Evolutionary conservation across 805 yeast genomes (phyloP), one percentile per base, ranked within the genome.

Genomic region (Starmera dryadoides): DNA sequence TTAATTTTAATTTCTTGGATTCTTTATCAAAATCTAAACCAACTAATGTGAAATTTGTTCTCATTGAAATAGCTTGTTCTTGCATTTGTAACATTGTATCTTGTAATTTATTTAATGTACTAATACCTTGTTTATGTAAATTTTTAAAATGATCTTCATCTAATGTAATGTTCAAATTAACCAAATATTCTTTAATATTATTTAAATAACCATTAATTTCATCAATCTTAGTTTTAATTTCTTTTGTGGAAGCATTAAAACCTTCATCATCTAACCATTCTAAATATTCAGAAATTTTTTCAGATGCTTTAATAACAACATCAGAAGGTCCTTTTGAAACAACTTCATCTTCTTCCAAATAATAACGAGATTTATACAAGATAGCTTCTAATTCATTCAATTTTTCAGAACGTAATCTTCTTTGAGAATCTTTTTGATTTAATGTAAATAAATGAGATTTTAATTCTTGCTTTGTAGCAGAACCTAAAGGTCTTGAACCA

Each of bases 251-350:
- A 1, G 84, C 73, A 18, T 62, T 66, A 39, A 74, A 83, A 29
- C 86, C 70, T 15, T 78, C 87, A 49, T 74, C 77, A 36, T 86
- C 95, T 30, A 87, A 63, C 95, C 95, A 86, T 42, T 82, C 91
- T 34, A 84, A 61, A 20, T 67, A 60, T 10, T 75, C 78, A 14
- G 64, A 41, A 4, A 81, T 73, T 6, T 63, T 44, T 0, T 49
- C 41, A 1, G 63, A 46, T 9, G 71, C 59, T 23, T 56, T 48
- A 5, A 63, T 68, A 6, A 75, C 43, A 30, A 67, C 62, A 0
- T 56, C 49, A 5, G 58, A 52, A 8, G 76, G 75, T 0, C 71
- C 64, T 34, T 66, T 70, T 11, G 58, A 58, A 0, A 46, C 42
- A 7, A 69, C 70, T 19, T 71, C 75, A 30, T 72, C 71, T 25